These are phyloP conservation scores for Lentinula sp. DNA, from an alignment of 768 basidiomycete species.

Conservation along the genomic window DNA sequence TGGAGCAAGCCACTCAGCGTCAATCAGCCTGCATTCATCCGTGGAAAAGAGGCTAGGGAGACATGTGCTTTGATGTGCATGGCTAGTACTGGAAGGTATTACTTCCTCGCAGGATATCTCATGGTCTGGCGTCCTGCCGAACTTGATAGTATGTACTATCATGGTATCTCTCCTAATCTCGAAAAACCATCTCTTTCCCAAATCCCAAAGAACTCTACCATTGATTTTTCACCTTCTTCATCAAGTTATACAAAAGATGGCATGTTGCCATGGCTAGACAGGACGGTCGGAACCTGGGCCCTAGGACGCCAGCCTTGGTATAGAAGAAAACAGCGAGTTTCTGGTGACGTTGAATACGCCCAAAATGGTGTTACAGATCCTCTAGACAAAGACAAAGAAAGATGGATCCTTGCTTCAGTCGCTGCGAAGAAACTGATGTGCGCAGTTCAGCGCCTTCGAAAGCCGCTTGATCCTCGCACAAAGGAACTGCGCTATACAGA, in stretches of 20 bases:
- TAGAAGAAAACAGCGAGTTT: background rate
- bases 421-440: background rate
- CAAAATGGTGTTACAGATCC: background rate
- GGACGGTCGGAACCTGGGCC: background rate
- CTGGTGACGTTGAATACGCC: background rate
- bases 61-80: background rate
- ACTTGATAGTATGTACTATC: background rate
- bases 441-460: background rate
- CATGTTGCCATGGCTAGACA: background rate
- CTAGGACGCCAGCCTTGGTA: background rate
- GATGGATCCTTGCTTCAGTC: background rate
- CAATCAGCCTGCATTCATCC: constrained; percentile 4
- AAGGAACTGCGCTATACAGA: background rate
- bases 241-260: background rate
- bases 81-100: background rate
- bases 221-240: background rate
- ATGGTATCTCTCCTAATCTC: background rate
- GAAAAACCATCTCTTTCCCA: background rate
- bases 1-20: constrained; percentile 18
- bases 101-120: background rate
- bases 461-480: no score
- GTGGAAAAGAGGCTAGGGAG: background rate
- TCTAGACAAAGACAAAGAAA: background rate
- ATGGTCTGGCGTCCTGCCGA: background rate
- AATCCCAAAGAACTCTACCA: background rate